Conservation (phyloP, 1,284 basidiomycete genomes). For the Marasmius tenuissimus region DNA sequence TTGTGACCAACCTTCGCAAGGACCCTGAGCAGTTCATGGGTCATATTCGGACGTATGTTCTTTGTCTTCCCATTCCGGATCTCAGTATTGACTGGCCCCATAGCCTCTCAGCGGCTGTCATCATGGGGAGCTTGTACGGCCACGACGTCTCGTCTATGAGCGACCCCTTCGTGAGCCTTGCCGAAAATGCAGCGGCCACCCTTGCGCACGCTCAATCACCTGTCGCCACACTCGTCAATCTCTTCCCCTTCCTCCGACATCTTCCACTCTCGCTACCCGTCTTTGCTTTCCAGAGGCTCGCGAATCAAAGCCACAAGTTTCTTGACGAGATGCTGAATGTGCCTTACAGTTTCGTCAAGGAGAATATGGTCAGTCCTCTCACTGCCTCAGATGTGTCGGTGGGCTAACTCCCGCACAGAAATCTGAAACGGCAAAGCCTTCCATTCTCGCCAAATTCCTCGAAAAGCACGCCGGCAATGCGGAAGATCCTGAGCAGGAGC, state of each 20-base stretch:
- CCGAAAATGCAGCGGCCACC: slow-evolving; percentile 17
- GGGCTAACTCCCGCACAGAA: not conserved
- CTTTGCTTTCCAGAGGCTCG: slow-evolving; percentile 4
- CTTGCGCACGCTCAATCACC: slow-evolving; percentile 17
- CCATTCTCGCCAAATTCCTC: not conserved
- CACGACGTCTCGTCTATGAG: slow-evolving; percentile 4
- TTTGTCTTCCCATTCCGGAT: not conserved
- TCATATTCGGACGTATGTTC: slow-evolving; percentile 23
- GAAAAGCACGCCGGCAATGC: not conserved
- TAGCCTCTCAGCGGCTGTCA: slow-evolving; percentile 2
- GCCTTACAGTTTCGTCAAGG: not conserved
- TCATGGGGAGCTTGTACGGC: slow-evolving; percentile 3
- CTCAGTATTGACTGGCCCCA: not conserved
- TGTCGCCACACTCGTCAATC: slow-evolving; percentile 22
- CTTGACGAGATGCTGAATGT: not conserved
- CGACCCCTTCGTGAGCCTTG: slow-evolving; percentile 21
- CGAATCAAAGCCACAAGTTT: not conserved
- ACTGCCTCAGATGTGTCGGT: not conserved
- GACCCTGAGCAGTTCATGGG: slow-evolving; percentile 12
- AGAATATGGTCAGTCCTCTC: not conserved
- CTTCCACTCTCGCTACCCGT: slow-evolving; percentile 12
- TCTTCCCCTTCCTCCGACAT: slow-evolving; percentile 24
- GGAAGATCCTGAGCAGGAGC: not conserved
- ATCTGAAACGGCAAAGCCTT: not conserved
- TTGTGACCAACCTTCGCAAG: not conserved